A percentile compares a stretch with the other conserved stretches of the same genome.
Evolutionary conservation across 2,329 filamentous ascomycete species (phyloP).

Genomic region (Phoma sp.): DNA sequence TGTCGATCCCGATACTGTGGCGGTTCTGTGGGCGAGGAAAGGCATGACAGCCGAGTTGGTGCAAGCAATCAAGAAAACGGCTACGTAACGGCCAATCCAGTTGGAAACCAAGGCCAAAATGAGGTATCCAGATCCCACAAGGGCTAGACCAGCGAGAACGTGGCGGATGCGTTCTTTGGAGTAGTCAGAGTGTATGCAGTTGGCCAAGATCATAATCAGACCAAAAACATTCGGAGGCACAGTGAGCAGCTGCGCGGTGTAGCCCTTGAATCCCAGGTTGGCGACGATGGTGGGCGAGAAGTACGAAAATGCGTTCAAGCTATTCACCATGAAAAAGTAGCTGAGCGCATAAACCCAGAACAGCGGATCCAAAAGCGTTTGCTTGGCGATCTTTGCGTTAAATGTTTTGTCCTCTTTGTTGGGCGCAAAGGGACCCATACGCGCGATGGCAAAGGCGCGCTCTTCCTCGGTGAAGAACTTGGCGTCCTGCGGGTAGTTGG

Average conservation of each 20-base stretch:
- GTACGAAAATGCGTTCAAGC: constrained; percentile 49
- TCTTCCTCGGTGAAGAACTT: constrained; percentile 73
- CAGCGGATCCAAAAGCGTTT: constrained; percentile 57
- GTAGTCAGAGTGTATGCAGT: constrained; percentile 31
- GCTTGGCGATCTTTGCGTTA: constrained; percentile 55
- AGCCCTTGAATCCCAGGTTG: constrained; percentile 61
- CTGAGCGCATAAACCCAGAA: constrained; percentile 59
- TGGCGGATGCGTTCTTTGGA: constrained; percentile 31
- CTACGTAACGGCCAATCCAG: constrained; percentile 30
- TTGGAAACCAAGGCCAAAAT: constrained; percentile 26
- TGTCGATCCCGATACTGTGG: constrained; percentile 29
- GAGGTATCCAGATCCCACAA: constrained; percentile 29
- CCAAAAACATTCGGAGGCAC: constrained; percentile 70
- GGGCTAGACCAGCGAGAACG: constrained; percentile 20
- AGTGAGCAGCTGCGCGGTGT: constrained; percentile 70
- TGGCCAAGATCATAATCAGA: constrained; percentile 55
- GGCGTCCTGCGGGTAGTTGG: constrained; percentile 76
- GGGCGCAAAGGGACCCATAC: constrained; percentile 60
- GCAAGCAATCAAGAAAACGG: constrained; percentile 31
- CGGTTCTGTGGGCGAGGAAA: constrained; percentile 29
- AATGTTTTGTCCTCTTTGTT: constrained; percentile 51
- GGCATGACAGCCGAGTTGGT: constrained; percentile 31
- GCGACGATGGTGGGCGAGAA: constrained; percentile 71
- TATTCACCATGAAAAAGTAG: constrained; percentile 47
- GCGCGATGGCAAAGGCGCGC: constrained; percentile 70